Evolutionary conservation across 108 stramenopile genomes (phyloP), one percentile per base, ranked within the genome.

Genomic region (Skeletonema grethae): DNA sequence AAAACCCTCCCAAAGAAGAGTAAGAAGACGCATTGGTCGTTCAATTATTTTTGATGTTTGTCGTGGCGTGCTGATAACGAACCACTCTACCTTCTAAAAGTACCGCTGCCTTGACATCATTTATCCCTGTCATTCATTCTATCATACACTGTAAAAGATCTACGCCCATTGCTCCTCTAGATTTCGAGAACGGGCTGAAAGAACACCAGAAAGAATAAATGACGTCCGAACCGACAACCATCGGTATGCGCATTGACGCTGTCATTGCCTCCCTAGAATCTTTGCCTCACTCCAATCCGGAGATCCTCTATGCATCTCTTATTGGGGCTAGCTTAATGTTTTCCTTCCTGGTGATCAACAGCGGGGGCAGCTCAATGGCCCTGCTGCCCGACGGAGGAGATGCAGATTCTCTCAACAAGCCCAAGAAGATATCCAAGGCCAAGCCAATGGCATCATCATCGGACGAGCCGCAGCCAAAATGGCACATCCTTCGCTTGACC

Each of bases 401-500:
- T 3, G 24, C 76, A 29, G 63, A 41, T 34, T 61, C 72, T 25
- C 31, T 73, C 5, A 59, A 64, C 12, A 35, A 50, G 34, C 53
- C 39, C 41, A 55, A 31, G 60, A 55, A 31, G 60, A 56, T 36
- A 53, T 72, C 68, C 61, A 75, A 36, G 38, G 22, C 48, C 39
- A 70, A 24, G 43, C 25, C 16, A 16, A 58, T 31, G 56, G 25
- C 25, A 28, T 16, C n/a, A 65, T 71, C 50, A 12, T 12, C 32
- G 16, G 62, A 63, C 9, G 73, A 79, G 43, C 86, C 86, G 38
- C 85, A 93, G 61, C 92, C 92, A 22, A 82, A 83, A 64, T 94
- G 93, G 93, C 82, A 88, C 76, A 81, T 94, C 57, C 85, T 94
- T 48, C 86, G 88, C 60, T 80, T 77, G 57, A 65, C 91, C 69